These are phyloP conservation scores for Chlorella sp. DNA, from an alignment of 139 green algal species.

Conservation along the genomic window DNA sequence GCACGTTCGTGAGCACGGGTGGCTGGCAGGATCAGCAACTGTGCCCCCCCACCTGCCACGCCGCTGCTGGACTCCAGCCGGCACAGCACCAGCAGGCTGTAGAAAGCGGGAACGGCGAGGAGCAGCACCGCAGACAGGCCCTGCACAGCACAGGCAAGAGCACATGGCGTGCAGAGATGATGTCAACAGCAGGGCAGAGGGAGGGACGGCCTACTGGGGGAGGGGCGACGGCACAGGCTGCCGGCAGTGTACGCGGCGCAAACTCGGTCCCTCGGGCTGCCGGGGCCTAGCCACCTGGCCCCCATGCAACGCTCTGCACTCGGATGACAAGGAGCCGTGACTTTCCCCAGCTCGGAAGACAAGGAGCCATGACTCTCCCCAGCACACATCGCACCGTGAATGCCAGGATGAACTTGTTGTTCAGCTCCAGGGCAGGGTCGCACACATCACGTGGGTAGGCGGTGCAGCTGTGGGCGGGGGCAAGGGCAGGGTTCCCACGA, in stretches of 20 bases:
- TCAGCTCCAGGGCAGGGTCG: not conserved
- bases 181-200: not conserved
- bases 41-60: not conserved
- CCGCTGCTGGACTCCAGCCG: not conserved
- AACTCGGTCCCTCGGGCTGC: not conserved
- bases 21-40: too few species aligned
- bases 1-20: too few species aligned
- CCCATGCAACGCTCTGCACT: too few species aligned
- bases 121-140: conserved; percentile 11
- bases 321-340: too few species aligned
- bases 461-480: conserved; percentile 14
- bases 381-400: conserved; percentile 21
- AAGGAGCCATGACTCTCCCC: not conserved
- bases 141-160: not conserved
- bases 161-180: too few species aligned
- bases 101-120: conserved; percentile 5
- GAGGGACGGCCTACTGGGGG: not conserved
- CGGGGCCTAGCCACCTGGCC: not conserved
- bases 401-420: conserved; percentile 16
- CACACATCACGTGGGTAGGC: conserved; percentile 25
- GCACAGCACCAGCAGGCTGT: conserved; percentile 37
- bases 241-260: too few species aligned
- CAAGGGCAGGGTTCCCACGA: not conserved
- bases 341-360: not conserved
- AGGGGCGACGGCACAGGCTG: too few species aligned